Evolutionary conservation across 306 rosid genomes (phyloP).

Genomic region (Fragaria ananassa): DNA sequence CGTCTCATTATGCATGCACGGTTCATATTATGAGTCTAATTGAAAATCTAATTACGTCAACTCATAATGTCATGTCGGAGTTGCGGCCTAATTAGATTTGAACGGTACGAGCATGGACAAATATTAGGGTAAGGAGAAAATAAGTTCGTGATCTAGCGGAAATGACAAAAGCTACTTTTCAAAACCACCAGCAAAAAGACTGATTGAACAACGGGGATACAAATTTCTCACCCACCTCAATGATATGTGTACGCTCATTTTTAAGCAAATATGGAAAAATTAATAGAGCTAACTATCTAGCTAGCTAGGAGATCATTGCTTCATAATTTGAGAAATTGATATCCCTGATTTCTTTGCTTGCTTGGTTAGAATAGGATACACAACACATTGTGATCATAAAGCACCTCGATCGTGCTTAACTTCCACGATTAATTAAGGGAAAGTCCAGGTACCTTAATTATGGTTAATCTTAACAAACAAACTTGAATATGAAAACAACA

Average conservation of each 20-base stretch:
- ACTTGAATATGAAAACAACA: not conserved
- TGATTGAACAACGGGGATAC: slow-evolving; percentile 29
- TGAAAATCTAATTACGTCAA: not conserved
- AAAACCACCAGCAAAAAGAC: slow-evolving; percentile 1
- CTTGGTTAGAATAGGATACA: not conserved
- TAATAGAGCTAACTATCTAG: no score
- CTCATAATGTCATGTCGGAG: not conserved
- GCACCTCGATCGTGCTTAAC: not conserved
- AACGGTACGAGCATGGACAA: not conserved
- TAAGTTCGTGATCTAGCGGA: not conserved
- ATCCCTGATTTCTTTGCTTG: not conserved
- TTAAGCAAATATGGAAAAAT: not conserved
- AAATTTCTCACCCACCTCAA: slow-evolving; percentile 34
- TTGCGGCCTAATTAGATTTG: not conserved
- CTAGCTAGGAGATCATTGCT: no score
- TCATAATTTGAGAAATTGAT: not conserved
- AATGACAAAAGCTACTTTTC: slow-evolving; percentile 30
- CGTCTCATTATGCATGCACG: not conserved
- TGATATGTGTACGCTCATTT: not conserved
- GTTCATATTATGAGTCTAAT: no score
- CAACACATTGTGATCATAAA: not conserved
- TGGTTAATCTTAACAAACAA: not conserved
- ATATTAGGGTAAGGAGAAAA: not conserved
- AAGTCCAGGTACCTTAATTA: not conserved
- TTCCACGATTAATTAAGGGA: not conserved